Percentiles rank a stretch among this genome's conserved stretches.
phyloP scores from a whole-genome alignment of 305 asterid species.

The Galium porrigens region DNA sequence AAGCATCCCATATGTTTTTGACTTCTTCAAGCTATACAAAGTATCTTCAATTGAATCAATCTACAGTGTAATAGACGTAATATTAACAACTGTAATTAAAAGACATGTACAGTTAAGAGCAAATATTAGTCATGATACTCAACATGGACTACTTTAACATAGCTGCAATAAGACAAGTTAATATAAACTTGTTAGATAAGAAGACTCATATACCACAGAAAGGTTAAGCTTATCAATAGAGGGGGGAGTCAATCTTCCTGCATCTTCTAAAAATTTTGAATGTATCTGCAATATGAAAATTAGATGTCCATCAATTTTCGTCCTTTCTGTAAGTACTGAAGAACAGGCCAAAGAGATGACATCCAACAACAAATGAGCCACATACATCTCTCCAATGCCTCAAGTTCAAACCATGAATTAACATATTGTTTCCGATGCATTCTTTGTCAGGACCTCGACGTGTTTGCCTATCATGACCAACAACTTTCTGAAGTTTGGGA shows the following conservation, averaged over 20 bases:
- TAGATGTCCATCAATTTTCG: not conserved
- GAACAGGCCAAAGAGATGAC: not conserved
- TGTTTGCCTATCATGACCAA: conserved; percentile 23
- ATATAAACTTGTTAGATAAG: conserved; percentile 13
- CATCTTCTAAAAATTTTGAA: conserved; percentile 42
- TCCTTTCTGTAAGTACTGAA: not conserved
- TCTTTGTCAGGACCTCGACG: conserved; percentile 24
- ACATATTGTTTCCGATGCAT: conserved; percentile 19
- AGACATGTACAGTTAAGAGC: not conserved
- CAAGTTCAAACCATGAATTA: conserved; percentile 30
- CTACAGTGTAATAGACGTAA: conserved; percentile 24
- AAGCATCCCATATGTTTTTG: conserved; percentile 47
- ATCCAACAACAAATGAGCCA: conserved; percentile 14
- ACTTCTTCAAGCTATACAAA: conserved; percentile 42
- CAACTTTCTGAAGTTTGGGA: conserved; percentile 47
- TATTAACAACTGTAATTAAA: conserved; percentile 12
- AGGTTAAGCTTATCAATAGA: conserved; percentile 31
- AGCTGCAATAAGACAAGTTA: conserved; percentile 1
- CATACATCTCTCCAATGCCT: conserved; percentile 56
- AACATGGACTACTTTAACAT: not conserved
- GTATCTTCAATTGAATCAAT: conserved; percentile 49
- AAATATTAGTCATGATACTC: not conserved
- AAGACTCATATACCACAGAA: conserved; percentile 34
- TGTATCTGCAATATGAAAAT: conserved; percentile 48
- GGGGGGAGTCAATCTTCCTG: conserved; percentile 32